phyloP scores from a whole-genome alignment of 1,284 basidiomycete species.

The Austroboletus niveus region DNA sequence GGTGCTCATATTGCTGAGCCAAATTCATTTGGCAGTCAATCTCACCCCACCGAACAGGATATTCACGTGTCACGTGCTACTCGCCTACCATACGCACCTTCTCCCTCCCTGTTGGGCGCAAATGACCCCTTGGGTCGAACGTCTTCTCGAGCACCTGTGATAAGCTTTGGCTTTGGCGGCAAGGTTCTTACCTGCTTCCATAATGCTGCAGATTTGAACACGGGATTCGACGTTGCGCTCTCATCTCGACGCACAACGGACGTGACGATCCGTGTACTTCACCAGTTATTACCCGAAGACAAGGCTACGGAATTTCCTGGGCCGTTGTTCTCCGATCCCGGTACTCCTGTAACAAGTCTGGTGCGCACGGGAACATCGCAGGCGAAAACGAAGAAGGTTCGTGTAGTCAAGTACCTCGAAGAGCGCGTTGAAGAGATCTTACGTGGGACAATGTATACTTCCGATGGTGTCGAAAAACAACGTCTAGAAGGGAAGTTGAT shows the following conservation, averaged over 20 bases:
- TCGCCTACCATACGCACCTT: slow-evolving; percentile 65
- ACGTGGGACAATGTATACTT: slow-evolving; percentile 73
- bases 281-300: slow-evolving; percentile 64
- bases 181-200: slow-evolving; percentile 87
- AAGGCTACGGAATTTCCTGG: slow-evolving; percentile 74
- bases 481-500: slow-evolving; percentile 75
- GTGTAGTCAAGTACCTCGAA: slow-evolving; percentile 73
- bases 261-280: slow-evolving; percentile 66
- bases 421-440: slow-evolving; percentile 75
- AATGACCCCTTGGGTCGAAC: slow-evolving; percentile 84
- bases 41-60: slow-evolving; percentile 36
- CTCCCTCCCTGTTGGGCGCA: slow-evolving; percentile 72
- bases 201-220: slow-evolving; percentile 60
- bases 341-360: slow-evolving; percentile 61
- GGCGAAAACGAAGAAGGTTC: slow-evolving; percentile 81
- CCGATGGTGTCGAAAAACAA: slow-evolving; percentile 52
- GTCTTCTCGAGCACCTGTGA: slow-evolving; percentile 70
- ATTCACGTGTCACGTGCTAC: slow-evolving; percentile 41
- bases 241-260: slow-evolving; percentile 69
- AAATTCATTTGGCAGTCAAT: slow-evolving; percentile 13
- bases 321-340: slow-evolving; percentile 79
- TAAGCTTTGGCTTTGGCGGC: slow-evolving; percentile 90
- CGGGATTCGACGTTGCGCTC: slow-evolving; percentile 76
- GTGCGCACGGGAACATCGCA: slow-evolving; percentile 66
- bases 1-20: slow-evolving; percentile 22